Conservation (phyloP, 2,329 filamentous ascomycete genomes). For the Colletotrichum sp. region DNA sequence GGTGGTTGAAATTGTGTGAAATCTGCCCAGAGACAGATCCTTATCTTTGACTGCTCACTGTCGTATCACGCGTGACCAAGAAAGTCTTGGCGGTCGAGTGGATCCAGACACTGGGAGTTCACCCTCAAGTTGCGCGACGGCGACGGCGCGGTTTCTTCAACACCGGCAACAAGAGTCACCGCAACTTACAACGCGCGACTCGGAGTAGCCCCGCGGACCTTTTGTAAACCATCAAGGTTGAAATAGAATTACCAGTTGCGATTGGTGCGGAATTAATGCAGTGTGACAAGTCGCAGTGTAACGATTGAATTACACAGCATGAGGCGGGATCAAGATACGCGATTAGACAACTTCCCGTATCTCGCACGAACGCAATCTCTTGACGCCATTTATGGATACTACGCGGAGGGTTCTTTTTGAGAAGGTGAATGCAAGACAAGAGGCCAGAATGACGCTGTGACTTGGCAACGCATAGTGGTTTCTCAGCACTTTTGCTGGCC, state of each 20-base stretch:
- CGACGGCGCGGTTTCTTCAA: neutral
- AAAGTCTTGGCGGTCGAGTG: neutral
- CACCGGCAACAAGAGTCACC: neutral
- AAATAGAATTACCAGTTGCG: neutral
- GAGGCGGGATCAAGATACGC: neutral
- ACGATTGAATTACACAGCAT: neutral
- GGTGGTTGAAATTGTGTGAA: neutral
- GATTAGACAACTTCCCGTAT: neutral
- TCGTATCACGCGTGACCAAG: neutral
- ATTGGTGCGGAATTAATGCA: neutral
- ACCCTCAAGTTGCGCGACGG: neutral
- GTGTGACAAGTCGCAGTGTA: neutral
- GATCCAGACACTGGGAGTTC: neutral
- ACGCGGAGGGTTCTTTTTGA: neutral
- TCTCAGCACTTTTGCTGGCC: neutral
- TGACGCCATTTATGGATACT: slow-evolving; percentile 10
- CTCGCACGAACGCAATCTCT: slow-evolving; percentile 14
- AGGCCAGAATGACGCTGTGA: slow-evolving; percentile 7
- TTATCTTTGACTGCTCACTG: neutral
- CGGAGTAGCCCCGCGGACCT: neutral
- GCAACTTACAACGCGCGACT: neutral
- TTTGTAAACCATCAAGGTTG: neutral
- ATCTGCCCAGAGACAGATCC: neutral
- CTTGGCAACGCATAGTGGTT: neutral
- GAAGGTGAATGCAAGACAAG: neutral